A percentile compares a stretch with the other conserved stretches of the same genome.
phyloP scores from a whole-genome alignment of 1,139 yeast genomes.

The Pichia sp. region DNA sequence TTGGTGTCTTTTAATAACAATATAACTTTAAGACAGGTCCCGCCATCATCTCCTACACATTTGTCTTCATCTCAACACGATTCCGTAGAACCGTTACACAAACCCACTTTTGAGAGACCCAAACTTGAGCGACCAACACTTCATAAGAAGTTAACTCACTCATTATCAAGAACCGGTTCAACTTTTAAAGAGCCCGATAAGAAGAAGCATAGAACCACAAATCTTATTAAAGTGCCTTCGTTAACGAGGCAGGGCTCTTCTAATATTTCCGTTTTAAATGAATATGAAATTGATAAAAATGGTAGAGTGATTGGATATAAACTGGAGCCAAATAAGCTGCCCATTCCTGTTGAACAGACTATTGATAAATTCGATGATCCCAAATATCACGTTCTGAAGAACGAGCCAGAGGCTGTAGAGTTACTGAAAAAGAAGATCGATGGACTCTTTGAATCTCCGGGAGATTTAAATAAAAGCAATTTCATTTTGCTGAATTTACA shows the following conservation, averaged over 20 bases:
- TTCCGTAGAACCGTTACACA: not conserved
- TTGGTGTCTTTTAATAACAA: conserved; percentile 1
- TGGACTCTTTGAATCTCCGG: conserved; percentile 9
- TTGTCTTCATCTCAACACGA: conserved; percentile 1
- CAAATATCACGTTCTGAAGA: conserved; percentile 23
- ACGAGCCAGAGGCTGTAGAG: conserved; percentile 9
- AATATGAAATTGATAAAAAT: conserved; percentile 25
- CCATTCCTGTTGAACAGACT: conserved; percentile 21
- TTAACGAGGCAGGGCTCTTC: conserved; percentile 14
- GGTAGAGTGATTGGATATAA: conserved; percentile 26
- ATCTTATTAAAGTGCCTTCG: conserved; percentile 8
- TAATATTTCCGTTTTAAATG: not conserved
- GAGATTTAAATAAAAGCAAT: not conserved
- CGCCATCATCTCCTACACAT: conserved; percentile 11
- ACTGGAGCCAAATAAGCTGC: conserved; percentile 20
- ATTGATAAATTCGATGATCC: conserved; percentile 25
- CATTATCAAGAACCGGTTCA: too few relatives aligned
- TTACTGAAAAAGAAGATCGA: conserved; percentile 6
- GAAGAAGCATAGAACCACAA: too few relatives aligned
- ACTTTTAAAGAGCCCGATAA: conserved; percentile 6
- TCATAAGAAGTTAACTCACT: not conserved
- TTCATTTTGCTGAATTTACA: conserved; percentile 33
- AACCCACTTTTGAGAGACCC: not conserved
- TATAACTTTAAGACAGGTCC: not conserved
- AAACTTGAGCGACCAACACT: not conserved